A percentile compares a stretch with the other conserved stretches of the same genome.
Evolutionary conservation across 371 early-diverging fungal genomes (phyloP).

Genomic region (Haplosporangium sp.): DNA sequence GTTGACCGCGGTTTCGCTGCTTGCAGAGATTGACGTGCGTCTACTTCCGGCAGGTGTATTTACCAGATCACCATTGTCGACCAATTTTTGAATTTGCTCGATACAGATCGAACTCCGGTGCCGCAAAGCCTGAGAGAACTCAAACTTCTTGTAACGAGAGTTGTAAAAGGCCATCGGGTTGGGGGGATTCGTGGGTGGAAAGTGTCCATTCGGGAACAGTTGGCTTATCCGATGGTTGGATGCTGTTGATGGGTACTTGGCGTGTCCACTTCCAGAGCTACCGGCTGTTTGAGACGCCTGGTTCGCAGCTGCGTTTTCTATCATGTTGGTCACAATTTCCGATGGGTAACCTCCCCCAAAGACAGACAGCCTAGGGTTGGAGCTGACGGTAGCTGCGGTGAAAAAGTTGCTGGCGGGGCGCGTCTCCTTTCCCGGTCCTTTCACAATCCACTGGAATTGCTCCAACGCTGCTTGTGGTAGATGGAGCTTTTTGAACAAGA

Average conservation of each 20-base stretch:
- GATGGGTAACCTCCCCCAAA: constrained; percentile 51
- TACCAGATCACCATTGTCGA: constrained; percentile 5
- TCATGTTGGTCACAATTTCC: constrained; percentile 36
- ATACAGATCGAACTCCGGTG: constrained; percentile 50
- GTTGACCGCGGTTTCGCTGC: background rate
- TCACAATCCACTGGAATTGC: constrained; percentile 57
- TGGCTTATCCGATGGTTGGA: constrained; percentile 47
- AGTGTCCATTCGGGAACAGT: constrained; percentile 16
- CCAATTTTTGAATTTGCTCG: constrained; percentile 50
- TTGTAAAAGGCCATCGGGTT: constrained; percentile 42
- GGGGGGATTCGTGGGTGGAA: constrained; percentile 21
- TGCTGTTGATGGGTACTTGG: constrained; percentile 23
- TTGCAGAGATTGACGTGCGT: constrained; percentile 15
- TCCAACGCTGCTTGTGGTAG: constrained; percentile 53
- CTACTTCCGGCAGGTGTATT: constrained; percentile 5
- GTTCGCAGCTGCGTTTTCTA: constrained; percentile 25
- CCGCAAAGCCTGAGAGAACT: constrained; percentile 46
- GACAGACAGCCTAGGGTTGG: constrained; percentile 45
- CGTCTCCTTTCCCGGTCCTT: constrained; percentile 52
- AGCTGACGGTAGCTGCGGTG: background rate
- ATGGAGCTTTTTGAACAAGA: constrained; percentile 50
- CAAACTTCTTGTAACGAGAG: constrained; percentile 58
- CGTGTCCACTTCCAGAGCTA: constrained; percentile 14
- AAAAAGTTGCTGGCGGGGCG: constrained; percentile 33
- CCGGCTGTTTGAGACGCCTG: constrained; percentile 8